Conservation (phyloP, 371 early-diverging fungal species). For the Gilbertella persicaria region DNA sequence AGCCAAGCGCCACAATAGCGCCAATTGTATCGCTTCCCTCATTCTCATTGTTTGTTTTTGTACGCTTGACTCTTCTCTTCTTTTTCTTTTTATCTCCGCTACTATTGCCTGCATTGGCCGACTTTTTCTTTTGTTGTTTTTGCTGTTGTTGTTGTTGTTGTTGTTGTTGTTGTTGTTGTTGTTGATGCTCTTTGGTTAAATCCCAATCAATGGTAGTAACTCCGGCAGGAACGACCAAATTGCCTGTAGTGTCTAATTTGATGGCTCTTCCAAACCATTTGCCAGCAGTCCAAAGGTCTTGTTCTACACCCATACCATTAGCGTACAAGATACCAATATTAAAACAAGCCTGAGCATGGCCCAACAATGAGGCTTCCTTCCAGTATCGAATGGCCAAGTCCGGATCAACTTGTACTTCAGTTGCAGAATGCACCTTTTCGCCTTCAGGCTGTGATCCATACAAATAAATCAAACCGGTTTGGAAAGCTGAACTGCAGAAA, state of each 20-base stretch:
- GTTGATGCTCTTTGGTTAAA: conserved; percentile 23
- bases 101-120: neutral
- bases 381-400: conserved; percentile 48
- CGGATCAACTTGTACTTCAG: conserved; percentile 38
- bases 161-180: conserved; percentile 18
- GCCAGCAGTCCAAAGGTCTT: conserved; percentile 42
- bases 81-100: conserved; percentile 25
- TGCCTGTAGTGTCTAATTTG: conserved; percentile 45
- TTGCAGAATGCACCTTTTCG: conserved; percentile 36
- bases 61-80: conserved; percentile 12
- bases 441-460: conserved; percentile 48
- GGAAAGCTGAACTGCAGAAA: conserved; percentile 52
- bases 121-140: conserved; percentile 6
- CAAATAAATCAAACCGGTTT: conserved; percentile 49
- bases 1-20: conserved; percentile 31
- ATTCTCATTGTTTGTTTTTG: conserved; percentile 10
- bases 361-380: conserved; percentile 49
- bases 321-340: conserved; percentile 51
- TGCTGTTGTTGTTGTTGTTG: conserved; percentile 17
- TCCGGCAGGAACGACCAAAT: conserved; percentile 41
- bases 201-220: conserved; percentile 47
- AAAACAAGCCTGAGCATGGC: conserved; percentile 52
- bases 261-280: conserved; percentile 55
- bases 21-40: conserved; percentile 18
- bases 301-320: conserved; percentile 47